These are phyloP conservation scores for Paramecium biaurelia DNA, from an alignment of 73 alveolate genomes.

Conservation along the genomic window DNA sequence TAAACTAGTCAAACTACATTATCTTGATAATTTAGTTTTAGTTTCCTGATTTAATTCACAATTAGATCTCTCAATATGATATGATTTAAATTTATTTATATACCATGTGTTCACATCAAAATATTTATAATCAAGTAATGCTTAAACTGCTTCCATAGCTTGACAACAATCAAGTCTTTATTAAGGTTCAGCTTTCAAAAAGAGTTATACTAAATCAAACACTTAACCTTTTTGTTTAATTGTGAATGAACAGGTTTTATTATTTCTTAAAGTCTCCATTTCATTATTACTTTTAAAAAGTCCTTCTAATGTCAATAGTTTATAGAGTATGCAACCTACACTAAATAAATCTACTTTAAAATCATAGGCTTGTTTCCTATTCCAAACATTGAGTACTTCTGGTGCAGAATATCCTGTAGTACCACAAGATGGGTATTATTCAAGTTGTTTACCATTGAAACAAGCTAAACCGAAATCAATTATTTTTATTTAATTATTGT, in stretches of 20 bases:
- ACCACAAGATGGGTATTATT: conserved; percentile 30
- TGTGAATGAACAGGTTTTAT: neutral
- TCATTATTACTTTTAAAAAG: neutral
- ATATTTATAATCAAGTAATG: neutral
- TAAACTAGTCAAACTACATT: neutral
- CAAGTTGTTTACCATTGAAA: conserved; percentile 6
- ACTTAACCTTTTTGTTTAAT: neutral
- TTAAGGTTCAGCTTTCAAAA: neutral
- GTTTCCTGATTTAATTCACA: neutral
- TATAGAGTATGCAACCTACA: conserved; percentile 32
- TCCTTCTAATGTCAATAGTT: neutral
- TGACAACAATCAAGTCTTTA: neutral
- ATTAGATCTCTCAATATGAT: neutral
- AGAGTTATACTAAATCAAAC: conserved; percentile 15
- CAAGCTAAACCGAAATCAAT: conserved; percentile 79
- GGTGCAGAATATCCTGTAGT: conserved; percentile 39
- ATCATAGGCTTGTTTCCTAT: conserved; percentile 3
- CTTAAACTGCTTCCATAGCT: neutral
- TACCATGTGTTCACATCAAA: conserved; percentile 46
- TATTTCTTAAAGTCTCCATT: neutral
- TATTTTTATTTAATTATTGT: conserved; percentile 75
- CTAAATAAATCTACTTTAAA: conserved; percentile 16
- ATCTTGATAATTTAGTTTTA: neutral
- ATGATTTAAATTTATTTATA: neutral
- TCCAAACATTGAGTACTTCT: conserved; percentile 21